A percentile compares a stretch with the other conserved stretches of the same genome.
Conservation (phyloP, 257 asterid genomes). For the Solanum sitiens region DNA sequence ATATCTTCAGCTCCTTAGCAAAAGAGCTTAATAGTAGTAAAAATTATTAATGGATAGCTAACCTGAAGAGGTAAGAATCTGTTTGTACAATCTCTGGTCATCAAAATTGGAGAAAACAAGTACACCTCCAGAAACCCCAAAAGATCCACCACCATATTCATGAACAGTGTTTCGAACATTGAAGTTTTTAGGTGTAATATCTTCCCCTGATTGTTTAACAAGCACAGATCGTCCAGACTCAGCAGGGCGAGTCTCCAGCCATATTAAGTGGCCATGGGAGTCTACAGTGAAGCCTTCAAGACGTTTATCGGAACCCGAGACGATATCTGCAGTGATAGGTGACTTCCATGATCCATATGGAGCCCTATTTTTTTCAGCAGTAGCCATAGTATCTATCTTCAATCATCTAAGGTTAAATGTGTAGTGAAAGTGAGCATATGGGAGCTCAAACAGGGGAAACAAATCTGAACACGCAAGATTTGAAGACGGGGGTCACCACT, state of each 20-base stretch:
- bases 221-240: neutral
- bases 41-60: neutral
- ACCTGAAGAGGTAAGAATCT: neutral
- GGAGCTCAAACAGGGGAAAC: neutral
- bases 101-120: conserved; percentile 1
- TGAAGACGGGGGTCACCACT: too few relatives aligned
- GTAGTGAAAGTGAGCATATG: neutral
- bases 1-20: neutral
- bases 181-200: neutral
- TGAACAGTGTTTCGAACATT: neutral
- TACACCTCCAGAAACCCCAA: neutral
- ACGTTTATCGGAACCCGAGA: neutral
- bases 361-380: neutral
- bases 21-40: neutral
- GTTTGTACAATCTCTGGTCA: neutral
- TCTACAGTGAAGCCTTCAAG: neutral
- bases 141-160: neutral
- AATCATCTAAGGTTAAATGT: neutral
- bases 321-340: neutral
- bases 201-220: neutral
- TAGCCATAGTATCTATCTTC: neutral
- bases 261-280: neutral
- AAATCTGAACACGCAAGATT: too few relatives aligned
- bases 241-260: neutral
- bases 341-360: neutral